Conservation (phyloP, 257 asterid genomes). For the Forsythia suspensa region DNA sequence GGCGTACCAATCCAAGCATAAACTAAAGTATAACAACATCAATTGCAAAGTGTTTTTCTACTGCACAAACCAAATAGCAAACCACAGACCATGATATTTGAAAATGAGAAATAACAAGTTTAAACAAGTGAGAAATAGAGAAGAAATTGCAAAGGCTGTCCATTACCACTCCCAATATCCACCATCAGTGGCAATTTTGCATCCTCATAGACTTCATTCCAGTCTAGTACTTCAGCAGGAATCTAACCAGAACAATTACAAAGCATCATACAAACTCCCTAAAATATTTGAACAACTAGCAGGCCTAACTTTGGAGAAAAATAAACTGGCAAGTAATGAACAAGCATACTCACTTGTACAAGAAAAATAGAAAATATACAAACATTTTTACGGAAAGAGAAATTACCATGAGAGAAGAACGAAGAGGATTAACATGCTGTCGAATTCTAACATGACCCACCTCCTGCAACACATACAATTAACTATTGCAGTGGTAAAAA, state of each 20-base stretch:
- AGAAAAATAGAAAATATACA: neutral
- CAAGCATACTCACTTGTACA: neutral
- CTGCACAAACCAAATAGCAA: neutral
- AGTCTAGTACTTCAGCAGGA: conserved; percentile 79
- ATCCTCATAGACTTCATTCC: conserved; percentile 70
- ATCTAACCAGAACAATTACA: conserved; percentile 38
- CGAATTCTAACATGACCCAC: conserved; percentile 89
- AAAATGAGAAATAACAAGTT: neutral
- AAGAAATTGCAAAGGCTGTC: neutral
- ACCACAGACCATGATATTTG: neutral
- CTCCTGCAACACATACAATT: conserved; percentile 48
- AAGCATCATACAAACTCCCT: neutral
- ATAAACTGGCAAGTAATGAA: neutral
- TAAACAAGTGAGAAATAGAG: neutral
- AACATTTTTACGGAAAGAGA: neutral
- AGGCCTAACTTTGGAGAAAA: neutral
- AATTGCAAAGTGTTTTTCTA: neutral
- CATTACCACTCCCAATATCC: conserved; percentile 88
- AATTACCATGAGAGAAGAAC: conserved; percentile 65
- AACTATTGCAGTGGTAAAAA: too few relatives aligned
- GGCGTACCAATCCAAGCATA: neutral
- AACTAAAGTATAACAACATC: neutral
- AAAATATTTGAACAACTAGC: neutral
- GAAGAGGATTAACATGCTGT: conserved; percentile 94
- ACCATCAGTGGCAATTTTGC: conserved; percentile 85